phyloP scores from a whole-genome alignment of 1,139 yeast genomes.

The Diutina ranongensis region DNA sequence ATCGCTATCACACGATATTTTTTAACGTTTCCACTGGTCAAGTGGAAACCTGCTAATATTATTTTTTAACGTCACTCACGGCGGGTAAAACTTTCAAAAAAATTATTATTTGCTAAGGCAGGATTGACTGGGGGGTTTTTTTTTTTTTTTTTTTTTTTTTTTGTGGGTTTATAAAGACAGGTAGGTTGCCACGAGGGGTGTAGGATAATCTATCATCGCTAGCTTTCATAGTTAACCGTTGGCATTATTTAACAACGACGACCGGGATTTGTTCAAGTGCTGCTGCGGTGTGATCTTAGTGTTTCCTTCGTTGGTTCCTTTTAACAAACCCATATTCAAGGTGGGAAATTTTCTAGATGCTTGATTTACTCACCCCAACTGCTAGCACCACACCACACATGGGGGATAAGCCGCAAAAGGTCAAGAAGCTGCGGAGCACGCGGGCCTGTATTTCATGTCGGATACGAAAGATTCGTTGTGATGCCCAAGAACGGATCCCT shows the following conservation, averaged over 20 bases:
- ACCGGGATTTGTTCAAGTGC: not conserved
- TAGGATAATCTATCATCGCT: not conserved
- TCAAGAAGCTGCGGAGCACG: conserved; percentile 6
- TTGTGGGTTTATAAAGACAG: not conserved
- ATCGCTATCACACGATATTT: not conserved
- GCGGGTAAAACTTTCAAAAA: not conserved
- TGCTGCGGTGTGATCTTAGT: not conserved
- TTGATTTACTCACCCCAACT: conserved; percentile 2
- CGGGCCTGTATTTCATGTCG: conserved; percentile 4
- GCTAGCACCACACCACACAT: conserved; percentile 3
- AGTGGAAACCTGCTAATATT: not conserved
- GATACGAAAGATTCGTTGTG: conserved; percentile 5
- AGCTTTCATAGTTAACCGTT: not conserved
- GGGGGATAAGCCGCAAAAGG: conserved; percentile 6
- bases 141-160: no score
- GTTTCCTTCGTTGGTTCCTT: not conserved
- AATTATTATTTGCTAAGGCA: not conserved
- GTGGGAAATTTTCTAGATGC: not conserved
- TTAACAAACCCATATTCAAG: not conserved
- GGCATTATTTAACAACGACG: not conserved
- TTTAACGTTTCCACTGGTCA: not conserved
- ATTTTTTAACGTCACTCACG: not conserved
- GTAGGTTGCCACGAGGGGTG: not conserved
- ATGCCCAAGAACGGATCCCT: conserved; percentile 6
- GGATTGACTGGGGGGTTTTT: not conserved